These are phyloP conservation scores for Phytophthora fragariae DNA, from an alignment of 352 stramenopile genomes.

Conservation along the genomic window DNA sequence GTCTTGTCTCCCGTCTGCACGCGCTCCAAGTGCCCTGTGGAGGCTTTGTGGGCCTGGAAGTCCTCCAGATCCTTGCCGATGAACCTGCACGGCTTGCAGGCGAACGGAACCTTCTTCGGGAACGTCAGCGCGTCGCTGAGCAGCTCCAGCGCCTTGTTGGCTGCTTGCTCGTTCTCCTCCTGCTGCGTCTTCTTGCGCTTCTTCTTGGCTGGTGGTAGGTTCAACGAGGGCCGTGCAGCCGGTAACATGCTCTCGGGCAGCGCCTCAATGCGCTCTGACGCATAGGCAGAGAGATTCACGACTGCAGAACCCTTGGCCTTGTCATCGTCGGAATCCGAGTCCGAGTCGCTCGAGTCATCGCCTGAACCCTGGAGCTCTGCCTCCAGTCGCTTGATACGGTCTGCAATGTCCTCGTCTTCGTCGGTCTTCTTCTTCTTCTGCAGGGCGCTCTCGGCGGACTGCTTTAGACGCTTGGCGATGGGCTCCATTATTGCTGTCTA, in stretches of 20 bases:
- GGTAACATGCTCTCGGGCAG: conserved; percentile 70
- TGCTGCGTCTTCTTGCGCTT: conserved; percentile 53
- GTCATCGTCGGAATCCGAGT: conserved; percentile 34
- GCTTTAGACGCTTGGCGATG: conserved; percentile 85
- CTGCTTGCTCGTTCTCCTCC: conserved; percentile 38
- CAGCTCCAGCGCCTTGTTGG: conserved; percentile 38
- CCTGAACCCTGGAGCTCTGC: conserved; percentile 61
- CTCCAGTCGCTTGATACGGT: conserved; percentile 75
- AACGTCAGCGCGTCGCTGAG: conserved; percentile 61
- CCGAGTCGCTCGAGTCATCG: conserved; percentile 39
- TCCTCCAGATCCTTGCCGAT: conserved; percentile 75
- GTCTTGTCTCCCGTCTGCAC: conserved; percentile 40
- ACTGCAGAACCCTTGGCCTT: conserved; percentile 36
- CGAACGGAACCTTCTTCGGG: conserved; percentile 83
- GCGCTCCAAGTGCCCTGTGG: conserved; percentile 52
- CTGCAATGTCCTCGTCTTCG: conserved; percentile 66
- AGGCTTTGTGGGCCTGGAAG: conserved; percentile 66
- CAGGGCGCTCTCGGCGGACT: conserved; percentile 75
- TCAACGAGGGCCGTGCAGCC: conserved; percentile 35
- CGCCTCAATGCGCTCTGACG: conserved; percentile 65
- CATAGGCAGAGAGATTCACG: conserved; percentile 75
- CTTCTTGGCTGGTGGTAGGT: conserved; percentile 35
- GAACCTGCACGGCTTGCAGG: conserved; percentile 83
- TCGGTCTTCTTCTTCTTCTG: conserved; percentile 13
- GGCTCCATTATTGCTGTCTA: conserved; percentile 61